Base-by-base conservation (phyloP, 768 basidiomycete species). In the Phylloporus scabripes region DNA sequence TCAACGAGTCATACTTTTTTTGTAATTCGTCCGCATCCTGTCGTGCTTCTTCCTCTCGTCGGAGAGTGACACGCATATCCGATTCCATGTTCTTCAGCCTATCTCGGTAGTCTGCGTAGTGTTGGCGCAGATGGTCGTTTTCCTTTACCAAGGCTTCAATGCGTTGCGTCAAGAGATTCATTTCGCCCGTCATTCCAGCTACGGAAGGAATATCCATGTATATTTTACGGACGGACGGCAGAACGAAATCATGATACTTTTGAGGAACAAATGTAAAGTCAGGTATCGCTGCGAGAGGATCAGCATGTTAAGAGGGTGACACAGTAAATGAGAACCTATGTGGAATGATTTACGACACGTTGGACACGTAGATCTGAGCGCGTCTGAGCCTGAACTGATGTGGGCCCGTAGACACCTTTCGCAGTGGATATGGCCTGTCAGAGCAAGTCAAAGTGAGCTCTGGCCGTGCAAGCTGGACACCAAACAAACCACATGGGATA, bases 391-490 rank as follows among this genome's bases (percentile, higher is more conserved):
- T 42, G 63, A 45, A 42, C 18, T 49, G 41, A 66, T 59, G 45
- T 66, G 54, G 15, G 42, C 70, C n/a, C 72, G 62, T 31, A 85
- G 72, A 54, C 84, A 86, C 39, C 74, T 71, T 46, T 74, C 71
- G 63, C 84, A 85, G 60, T 83, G 84, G 34, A 85, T 68, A 56
- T 86, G 83, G 12, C 84, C 84, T 85, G 26, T 24, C 29, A 38
- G 17, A 36, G 17, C 17, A 24, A n/a, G 26, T 10, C 5, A 26
- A 28, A 23, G 36, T 56, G 23, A 62, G 43, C 21, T 2, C 14
- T 31, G 46, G 7, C 6, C n/a, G 26, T 6, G 48, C 20, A 39
- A 46, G 24, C 38, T 18, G 28, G 4, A 38, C 3, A 21, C 5
- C 5, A 26, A 6, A 48, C 79, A 46, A 57, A 85, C 84, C 83